phyloP scores from a whole-genome alignment of 257 asterid species.

The Linderniella brevidens region DNA sequence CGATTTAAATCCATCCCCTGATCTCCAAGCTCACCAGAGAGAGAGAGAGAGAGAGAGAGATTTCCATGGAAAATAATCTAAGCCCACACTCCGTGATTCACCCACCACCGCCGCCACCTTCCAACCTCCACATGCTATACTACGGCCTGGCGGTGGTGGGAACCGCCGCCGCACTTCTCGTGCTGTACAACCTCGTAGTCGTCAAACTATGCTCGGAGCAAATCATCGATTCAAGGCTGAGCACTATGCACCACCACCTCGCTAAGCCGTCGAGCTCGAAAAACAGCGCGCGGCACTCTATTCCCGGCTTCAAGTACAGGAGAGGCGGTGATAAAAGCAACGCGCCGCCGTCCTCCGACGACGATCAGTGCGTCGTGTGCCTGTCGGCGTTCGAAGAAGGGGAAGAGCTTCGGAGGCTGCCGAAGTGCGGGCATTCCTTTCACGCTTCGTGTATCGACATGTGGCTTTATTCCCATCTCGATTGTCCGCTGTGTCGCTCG shows the following conservation, averaged over 20 bases:
- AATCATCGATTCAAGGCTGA: not conserved
- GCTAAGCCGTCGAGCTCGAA: constrained; percentile 8
- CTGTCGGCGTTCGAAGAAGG: constrained; percentile 53
- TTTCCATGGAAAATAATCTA: too few relatives aligned
- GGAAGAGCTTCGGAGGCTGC: constrained; percentile 42
- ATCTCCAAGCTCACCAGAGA: too few relatives aligned
- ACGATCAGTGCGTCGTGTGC: constrained; percentile 46
- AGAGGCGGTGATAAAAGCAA: constrained; percentile 14
- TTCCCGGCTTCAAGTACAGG: constrained; percentile 45
- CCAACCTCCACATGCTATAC: constrained; percentile 27
- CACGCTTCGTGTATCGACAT: constrained; percentile 66
- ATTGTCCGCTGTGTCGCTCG: constrained; percentile 69
- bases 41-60: too few relatives aligned
- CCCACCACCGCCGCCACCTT: not conserved
- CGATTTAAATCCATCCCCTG: too few relatives aligned
- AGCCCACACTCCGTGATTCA: too few relatives aligned
- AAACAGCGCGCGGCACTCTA: constrained; percentile 6
- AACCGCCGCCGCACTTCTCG: constrained; percentile 21
- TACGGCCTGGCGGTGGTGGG: constrained; percentile 34
- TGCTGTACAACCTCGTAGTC: constrained; percentile 25
- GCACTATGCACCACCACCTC: not conserved
- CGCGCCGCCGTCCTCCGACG: constrained; percentile 4
- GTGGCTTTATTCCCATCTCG: constrained; percentile 59
- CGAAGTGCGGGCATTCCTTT: constrained; percentile 43
- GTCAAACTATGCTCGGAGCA: constrained; percentile 18